Conservation (phyloP, 148 eudicot genomes). For the Amaranthus palmeri region DNA sequence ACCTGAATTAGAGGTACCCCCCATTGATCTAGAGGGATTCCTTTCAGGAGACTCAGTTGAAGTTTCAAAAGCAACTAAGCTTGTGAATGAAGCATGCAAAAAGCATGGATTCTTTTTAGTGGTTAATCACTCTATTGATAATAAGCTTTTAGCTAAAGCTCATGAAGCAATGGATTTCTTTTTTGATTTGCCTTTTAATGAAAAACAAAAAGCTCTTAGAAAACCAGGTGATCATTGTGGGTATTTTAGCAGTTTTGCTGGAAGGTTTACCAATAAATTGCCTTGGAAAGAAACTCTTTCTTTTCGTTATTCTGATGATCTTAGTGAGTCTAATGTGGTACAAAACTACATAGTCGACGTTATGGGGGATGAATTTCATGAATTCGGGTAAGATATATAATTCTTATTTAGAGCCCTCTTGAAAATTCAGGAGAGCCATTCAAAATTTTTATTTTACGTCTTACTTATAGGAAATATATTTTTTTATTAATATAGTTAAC, state of each 20-base stretch:
- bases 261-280: slow-evolving; percentile 53
- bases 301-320: slow-evolving; percentile 33
- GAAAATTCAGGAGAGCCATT: background rate
- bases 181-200: slow-evolving; percentile 36
- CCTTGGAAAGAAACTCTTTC: slow-evolving; percentile 82
- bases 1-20: slow-evolving; percentile 34
- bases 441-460: background rate
- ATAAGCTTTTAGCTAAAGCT: slow-evolving; percentile 34
- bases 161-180: slow-evolving; percentile 35
- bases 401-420: background rate
- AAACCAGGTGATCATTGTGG: slow-evolving; percentile 51
- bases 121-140: slow-evolving; percentile 39
- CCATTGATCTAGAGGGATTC: slow-evolving; percentile 40
- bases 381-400: slow-evolving; percentile 36
- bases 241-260: slow-evolving; percentile 58
- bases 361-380: slow-evolving; percentile 38
- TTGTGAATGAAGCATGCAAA: slow-evolving; percentile 42
- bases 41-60: slow-evolving; percentile 38
- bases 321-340: slow-evolving; percentile 27
- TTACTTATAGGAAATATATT: no score
- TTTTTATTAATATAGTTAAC: background rate
- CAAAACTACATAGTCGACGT: slow-evolving; percentile 31
- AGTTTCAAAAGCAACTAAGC: slow-evolving; percentile 25
- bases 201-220: slow-evolving; percentile 45
- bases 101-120: slow-evolving; percentile 49